These are phyloP conservation scores for Diaporthe aspalathi DNA, from an alignment of 2,329 filamentous ascomycete genomes.

Conservation along the genomic window DNA sequence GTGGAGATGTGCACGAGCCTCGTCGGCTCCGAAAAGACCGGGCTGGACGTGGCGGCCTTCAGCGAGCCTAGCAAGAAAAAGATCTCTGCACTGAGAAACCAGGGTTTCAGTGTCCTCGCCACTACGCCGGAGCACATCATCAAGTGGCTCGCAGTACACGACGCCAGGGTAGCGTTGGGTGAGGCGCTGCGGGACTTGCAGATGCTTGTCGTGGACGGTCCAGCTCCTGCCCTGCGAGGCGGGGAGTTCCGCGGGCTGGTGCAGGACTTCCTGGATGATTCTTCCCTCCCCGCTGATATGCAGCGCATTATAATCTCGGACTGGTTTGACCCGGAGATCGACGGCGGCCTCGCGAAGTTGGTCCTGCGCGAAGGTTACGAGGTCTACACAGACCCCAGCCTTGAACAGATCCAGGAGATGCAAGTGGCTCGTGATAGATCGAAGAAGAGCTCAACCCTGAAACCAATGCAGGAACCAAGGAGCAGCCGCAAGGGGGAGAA, in stretches of 20 bases:
- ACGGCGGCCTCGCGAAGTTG: not conserved
- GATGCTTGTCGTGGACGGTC: not conserved
- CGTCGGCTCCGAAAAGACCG: fast-evolving
- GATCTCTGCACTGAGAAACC: not conserved
- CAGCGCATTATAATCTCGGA: not conserved
- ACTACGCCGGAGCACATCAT: not conserved
- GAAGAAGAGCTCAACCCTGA: no score
- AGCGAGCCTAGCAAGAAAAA: not conserved
- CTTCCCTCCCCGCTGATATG: no score
- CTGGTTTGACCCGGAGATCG: not conserved
- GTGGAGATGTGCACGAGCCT: not conserved
- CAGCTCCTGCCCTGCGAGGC: not conserved
- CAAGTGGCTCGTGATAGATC: not conserved
- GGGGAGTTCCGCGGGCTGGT: not conserved
- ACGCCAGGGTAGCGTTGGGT: not conserved
- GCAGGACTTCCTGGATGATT: not conserved
- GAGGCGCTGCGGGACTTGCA: not conserved
- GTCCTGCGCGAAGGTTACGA: not conserved
- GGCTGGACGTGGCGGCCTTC: not conserved
- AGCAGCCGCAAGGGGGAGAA: no score
- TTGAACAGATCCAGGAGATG: not conserved
- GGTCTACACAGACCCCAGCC: not conserved
- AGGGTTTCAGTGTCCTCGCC: not conserved
- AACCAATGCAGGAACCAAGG: no score
- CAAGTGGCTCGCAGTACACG: not conserved